These are phyloP conservation scores for Clarireedia homoeocarpa DNA, from an alignment of 2,329 filamentous ascomycete species.

Conservation along the genomic window DNA sequence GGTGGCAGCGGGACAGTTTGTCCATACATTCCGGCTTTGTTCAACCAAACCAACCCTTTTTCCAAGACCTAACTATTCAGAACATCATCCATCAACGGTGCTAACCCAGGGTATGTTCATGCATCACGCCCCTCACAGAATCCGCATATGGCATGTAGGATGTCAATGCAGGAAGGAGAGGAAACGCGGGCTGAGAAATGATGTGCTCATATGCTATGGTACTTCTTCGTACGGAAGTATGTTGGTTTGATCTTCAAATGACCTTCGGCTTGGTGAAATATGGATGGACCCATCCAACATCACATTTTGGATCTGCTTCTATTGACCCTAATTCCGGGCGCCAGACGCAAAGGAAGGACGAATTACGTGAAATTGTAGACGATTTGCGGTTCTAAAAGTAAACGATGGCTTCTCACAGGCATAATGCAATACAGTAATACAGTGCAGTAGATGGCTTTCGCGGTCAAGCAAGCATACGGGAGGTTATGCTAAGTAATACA, in stretches of 20 bases:
- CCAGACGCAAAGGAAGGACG: neutral
- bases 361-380: neutral
- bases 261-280: neutral
- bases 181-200: neutral
- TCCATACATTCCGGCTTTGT: conserved; percentile 9
- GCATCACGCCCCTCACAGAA: conserved; percentile 12
- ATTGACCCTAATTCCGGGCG: neutral
- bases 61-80: neutral
- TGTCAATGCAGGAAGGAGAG: neutral
- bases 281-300: neutral
- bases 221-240: neutral
- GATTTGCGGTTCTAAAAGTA: neutral
- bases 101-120: conserved; percentile 9
- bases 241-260: neutral
- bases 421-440: neutral
- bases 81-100: conserved; percentile 11
- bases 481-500: no score
- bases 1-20: conserved; percentile 11
- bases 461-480: no score
- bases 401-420: neutral
- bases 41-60: conserved; percentile 9
- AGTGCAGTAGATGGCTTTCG: no score
- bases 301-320: neutral
- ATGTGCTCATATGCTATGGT: conserved; percentile 6
- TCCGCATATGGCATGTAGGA: conserved; percentile 4